Conservation (phyloP, 306 rosid genomes). For the Pyrus bretschneideri region DNA sequence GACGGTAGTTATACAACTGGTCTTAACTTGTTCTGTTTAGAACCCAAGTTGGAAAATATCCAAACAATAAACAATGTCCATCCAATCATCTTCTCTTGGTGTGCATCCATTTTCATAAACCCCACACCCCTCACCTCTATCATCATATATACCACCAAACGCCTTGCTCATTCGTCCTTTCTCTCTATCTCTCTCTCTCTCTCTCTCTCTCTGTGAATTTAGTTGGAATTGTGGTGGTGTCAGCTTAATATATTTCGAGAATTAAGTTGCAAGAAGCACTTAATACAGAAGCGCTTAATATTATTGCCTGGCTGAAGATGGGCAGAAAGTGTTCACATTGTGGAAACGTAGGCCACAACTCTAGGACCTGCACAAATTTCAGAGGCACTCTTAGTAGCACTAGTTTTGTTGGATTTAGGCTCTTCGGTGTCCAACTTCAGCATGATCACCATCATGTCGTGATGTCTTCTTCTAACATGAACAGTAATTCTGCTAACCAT, state of each 20-base stretch:
- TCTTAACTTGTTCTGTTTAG: slow-evolving; percentile 7
- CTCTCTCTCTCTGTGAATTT: neutral
- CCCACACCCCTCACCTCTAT: slow-evolving; percentile 32
- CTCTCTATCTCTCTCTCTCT: neutral
- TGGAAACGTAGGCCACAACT: slow-evolving; percentile 87
- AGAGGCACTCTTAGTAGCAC: slow-evolving; percentile 10
- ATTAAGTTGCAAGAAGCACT: neutral
- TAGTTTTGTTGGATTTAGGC: slow-evolving; percentile 37
- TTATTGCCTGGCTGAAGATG: slow-evolving; percentile 39
- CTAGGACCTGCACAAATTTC: slow-evolving; percentile 73
- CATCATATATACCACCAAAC: slow-evolving; percentile 56
- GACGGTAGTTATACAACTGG: neutral
- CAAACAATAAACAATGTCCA: slow-evolving; percentile 35
- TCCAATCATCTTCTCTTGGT: slow-evolving; percentile 55
- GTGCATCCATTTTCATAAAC: slow-evolving; percentile 47
- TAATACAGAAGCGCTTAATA: neutral
- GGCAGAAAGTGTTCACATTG: slow-evolving; percentile 98
- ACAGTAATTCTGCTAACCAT: neutral
- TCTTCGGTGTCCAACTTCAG: slow-evolving; percentile 74
- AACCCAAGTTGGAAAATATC: slow-evolving; percentile 21
- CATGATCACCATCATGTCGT: slow-evolving; percentile 8
- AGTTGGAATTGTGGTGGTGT: neutral
- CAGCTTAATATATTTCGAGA: neutral
- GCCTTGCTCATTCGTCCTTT: slow-evolving; percentile 3
- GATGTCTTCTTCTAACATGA: slow-evolving; percentile 5